phyloP scores from a whole-genome alignment of 208 protist species.

The Leishmania arabica region DNA sequence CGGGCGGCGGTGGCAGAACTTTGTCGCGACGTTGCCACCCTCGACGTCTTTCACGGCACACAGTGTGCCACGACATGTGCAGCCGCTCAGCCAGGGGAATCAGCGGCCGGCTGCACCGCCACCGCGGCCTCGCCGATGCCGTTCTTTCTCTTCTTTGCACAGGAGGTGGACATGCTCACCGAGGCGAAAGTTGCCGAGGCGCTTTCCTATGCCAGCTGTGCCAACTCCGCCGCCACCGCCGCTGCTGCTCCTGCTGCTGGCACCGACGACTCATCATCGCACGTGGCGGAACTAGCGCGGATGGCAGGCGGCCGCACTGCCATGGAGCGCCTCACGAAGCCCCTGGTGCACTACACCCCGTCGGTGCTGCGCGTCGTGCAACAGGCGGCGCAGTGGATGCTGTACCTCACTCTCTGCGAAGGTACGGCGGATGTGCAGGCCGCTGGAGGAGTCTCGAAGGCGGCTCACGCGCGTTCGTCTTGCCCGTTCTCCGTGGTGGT shows the following conservation, averaged over 20 bases:
- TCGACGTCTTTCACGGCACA: conserved; percentile 29
- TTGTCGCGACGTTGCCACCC: conserved; percentile 46
- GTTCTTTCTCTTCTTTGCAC: conserved; percentile 27
- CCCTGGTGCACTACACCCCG: conserved; percentile 23
- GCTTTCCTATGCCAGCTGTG: background rate
- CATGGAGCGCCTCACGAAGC: conserved; percentile 40
- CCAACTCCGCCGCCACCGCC: background rate
- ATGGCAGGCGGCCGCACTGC: conserved; percentile 31
- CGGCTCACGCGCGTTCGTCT: background rate
- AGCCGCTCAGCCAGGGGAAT: background rate
- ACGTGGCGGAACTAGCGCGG: conserved; percentile 9
- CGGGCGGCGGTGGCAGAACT: conserved; percentile 21
- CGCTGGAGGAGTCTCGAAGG: background rate
- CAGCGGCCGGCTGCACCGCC: background rate
- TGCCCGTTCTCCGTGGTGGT: background rate
- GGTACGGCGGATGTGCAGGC: conserved; percentile 23
- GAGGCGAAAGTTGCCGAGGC: conserved; percentile 10
- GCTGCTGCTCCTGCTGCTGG: background rate
- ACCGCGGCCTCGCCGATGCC: background rate
- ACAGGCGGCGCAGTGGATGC: conserved; percentile 39
- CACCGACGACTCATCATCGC: background rate
- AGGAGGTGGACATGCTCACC: conserved; percentile 41
- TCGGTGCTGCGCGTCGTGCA: conserved; percentile 43
- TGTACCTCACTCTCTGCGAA: conserved; percentile 61
- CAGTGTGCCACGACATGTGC: background rate